Conservation (phyloP, 2,329 filamentous ascomycete genomes). For the Alternaria alternata region DNA sequence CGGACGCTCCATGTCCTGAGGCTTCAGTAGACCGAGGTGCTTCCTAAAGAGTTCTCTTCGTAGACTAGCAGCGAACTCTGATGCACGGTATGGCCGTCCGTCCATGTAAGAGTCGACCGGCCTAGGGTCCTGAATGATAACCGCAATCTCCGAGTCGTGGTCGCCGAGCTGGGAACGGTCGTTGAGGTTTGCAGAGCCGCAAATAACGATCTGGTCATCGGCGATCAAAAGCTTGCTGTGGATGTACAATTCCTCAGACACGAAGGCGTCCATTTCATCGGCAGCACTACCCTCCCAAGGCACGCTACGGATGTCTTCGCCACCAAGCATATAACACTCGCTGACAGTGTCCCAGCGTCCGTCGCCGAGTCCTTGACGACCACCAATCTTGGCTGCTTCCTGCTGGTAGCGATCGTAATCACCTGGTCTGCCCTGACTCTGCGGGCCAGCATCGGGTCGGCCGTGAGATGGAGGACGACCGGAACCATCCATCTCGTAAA, state of each 20-base stretch:
- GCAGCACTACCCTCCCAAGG: conserved; percentile 65
- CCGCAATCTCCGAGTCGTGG: conserved; percentile 90
- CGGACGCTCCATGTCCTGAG: conserved; percentile 72
- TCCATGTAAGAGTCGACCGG: conserved; percentile 76
- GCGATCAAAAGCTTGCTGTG: conserved; percentile 79
- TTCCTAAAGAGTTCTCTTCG: conserved; percentile 89
- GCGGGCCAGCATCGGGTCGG: conserved; percentile 31
- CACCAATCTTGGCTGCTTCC: conserved; percentile 65
- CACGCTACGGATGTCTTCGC: conserved; percentile 71
- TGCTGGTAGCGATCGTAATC: conserved; percentile 77
- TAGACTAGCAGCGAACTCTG: conserved; percentile 79
- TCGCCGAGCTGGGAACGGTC: conserved; percentile 79
- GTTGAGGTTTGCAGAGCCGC: conserved; percentile 76
- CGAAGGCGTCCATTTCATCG: conserved; percentile 68
- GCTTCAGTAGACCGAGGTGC: conserved; percentile 82
- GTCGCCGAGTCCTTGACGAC: conserved; percentile 54
- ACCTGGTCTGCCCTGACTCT: conserved; percentile 32
- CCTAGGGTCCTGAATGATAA: conserved; percentile 81
- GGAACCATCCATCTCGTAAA: conserved; percentile 44
- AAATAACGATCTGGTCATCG: conserved; percentile 83
- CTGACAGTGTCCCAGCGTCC: conserved; percentile 78
- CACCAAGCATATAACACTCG: conserved; percentile 82
- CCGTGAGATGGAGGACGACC: conserved; percentile 24
- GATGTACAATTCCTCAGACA: conserved; percentile 69
- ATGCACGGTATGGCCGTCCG: conserved; percentile 74